phyloP scores from a whole-genome alignment of 495 filamentous ascomycete genomes.

The Xylaria venustula region DNA sequence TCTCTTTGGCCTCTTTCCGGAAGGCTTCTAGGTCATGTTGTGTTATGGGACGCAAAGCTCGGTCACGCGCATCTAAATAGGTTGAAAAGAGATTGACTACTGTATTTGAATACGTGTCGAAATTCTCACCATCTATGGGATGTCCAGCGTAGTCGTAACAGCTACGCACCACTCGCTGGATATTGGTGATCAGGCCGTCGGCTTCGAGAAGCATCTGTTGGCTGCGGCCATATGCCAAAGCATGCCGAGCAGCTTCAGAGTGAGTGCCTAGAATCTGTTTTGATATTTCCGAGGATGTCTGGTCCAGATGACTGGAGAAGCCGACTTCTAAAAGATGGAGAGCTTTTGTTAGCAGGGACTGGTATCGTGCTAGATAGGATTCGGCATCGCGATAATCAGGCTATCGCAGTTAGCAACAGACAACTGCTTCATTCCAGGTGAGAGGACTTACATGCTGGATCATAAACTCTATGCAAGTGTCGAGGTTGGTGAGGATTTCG shows the following conservation, averaged over 20 bases:
- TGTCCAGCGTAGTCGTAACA: slow-evolving; percentile 61
- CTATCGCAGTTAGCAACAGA: slow-evolving; percentile 43
- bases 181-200: slow-evolving; percentile 44
- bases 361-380: slow-evolving; percentile 84
- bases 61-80: slow-evolving; percentile 43
- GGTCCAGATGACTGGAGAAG: slow-evolving; percentile 45
- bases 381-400: slow-evolving; percentile 80
- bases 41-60: slow-evolving; percentile 52
- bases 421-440: neutral
- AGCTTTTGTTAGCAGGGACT: slow-evolving; percentile 67
- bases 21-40: slow-evolving; percentile 55
- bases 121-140: slow-evolving; percentile 53
- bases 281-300: slow-evolving; percentile 44
- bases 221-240: slow-evolving; percentile 50
- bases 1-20: slow-evolving; percentile 42
- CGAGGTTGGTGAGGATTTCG: slow-evolving; percentile 80
- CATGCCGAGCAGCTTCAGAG: slow-evolving; percentile 49
- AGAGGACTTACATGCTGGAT: slow-evolving; percentile 63
- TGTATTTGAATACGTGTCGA: slow-evolving; percentile 62
- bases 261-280: slow-evolving; percentile 45
- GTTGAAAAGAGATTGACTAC: slow-evolving; percentile 46
- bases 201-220: slow-evolving; percentile 47
- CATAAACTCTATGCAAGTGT: slow-evolving; percentile 91
- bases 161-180: slow-evolving; percentile 47
- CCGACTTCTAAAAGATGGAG: slow-evolving; percentile 53